Base-by-base conservation (phyloP, 371 early-diverging fungal species). In the Parasitella parasitica region DNA sequence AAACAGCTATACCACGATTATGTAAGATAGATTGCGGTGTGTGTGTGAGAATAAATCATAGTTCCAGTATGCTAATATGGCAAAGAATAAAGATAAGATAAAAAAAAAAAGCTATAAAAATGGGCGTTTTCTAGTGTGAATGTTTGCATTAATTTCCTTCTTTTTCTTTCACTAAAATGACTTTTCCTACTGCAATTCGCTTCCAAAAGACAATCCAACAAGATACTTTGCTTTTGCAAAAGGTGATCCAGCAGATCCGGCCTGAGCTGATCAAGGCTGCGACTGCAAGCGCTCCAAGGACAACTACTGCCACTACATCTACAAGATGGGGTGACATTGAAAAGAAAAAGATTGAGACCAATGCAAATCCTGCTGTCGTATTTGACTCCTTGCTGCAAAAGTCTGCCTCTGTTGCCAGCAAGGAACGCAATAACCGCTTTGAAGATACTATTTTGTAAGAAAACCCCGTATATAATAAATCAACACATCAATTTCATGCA, bases 1-100 rank as follows among this genome's bases (percentile, higher is more conserved):
- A 76, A 75, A 6, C 76, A 78, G 0, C 78, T 89, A 9, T 72
- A 82, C 15, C 24, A 71, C 24, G 66, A 74, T 46, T 57, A 54
- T 53, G 27, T 30, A 56, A 56, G 15, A 12, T 46, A 46, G 34
- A 48, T 12, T 27, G 20, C 24, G 3, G 2, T 48, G 11, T 46
- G 26, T 54, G 46, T 46, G 35, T 46, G 30, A 46, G 34, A 32
- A 43, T 43, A n/a, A n/a, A n/a, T n/a, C n/a, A n/a, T n/a, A n/a
- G n/a, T n/a, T n/a, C n/a, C n/a, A n/a, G n/a, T 22, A 43, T 20
- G 22, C 20, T 43, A 7, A 43, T 9, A 22, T 22, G 43, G 43
- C 16, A n/a, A 39, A 39, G 20, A 43, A 43, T 43, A 43, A 56
- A 30, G 43, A 56, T 41, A 56, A 41, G 30, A 41, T 36, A 34